Evolutionary conservation across 176 grass and related monocot genomes (phyloP), one percentile per base, ranked within the genome.

Genomic region (Musa troglodytarum): DNA sequence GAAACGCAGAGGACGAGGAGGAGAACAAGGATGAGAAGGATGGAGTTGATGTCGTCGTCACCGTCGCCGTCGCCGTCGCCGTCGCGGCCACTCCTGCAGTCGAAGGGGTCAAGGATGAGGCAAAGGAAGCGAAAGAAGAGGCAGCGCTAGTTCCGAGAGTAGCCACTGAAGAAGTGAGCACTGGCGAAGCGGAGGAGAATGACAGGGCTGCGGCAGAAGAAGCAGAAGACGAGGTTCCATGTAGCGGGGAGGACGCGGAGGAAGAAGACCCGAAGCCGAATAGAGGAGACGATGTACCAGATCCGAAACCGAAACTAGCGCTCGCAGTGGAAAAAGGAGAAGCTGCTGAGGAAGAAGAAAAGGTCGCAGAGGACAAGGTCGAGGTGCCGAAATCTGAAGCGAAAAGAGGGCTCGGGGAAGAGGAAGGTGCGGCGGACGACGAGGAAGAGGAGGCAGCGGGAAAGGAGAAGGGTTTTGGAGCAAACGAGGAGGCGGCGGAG

Each of bases 201-300:
- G 69, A 58, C 1, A 21, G 22, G 10, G 23, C 68, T 5, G 66
- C 13, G 26, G 49, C 9, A 15, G 53, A 67, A 71, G 77, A 16
- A 65, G 56, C 56, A 17, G 55, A 62, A 10, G 78, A 59, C 1
- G 65, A n/a, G 1, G 65, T 19, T 16, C 77, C 65, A 49, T 69
- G 58, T 50, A 78, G 20, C 20, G 76, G 23, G 15, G 77, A 17
- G 14, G 76, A 69, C 34, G 53, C 19, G 29, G 53, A 29, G 22
- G 77, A 56, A 15, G 76, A 77, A 11, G 66, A 79, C 2, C 77
- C 77, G 16, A 71, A 88, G 76, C 83, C 87, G 68, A 88, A 90
- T 80, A 84, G 68, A 22, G 83, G 17, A 55, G 66, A 10, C 10
- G 77, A 71, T 9, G 77, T 49, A 2, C 68, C 68, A 17, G 49